A percentile compares a stretch with the other conserved stretches of the same genome.
phyloP scores from a whole-genome alignment of 768 basidiomycete genomes.

The Suillus decipiens region DNA sequence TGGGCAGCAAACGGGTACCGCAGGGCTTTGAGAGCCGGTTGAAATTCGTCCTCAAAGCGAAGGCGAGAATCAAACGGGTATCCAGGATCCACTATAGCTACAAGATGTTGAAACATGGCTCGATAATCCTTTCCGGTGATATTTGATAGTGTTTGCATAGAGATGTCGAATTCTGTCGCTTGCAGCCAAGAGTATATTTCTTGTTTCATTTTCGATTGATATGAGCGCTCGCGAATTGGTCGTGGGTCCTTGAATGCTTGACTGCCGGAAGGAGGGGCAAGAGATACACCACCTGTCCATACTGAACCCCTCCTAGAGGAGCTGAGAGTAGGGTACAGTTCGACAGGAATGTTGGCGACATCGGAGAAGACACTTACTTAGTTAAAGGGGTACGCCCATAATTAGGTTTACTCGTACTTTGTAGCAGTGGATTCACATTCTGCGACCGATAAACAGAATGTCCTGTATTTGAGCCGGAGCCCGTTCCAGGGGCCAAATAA shows the following conservation, averaged over 20 bases:
- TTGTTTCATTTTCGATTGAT: conserved; percentile 73
- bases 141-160: conserved; percentile 65
- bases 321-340: conserved; percentile 31
- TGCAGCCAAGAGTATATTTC: conserved; percentile 76
- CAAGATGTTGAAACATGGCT: conserved; percentile 78
- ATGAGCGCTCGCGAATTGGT: conserved; percentile 74
- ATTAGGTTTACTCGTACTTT: conserved; percentile 66
- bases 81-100: conserved; percentile 68
- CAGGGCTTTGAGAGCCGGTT: conserved; percentile 69
- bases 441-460: conserved; percentile 73
- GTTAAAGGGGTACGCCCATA: conserved; percentile 76
- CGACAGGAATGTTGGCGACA: conserved; percentile 11
- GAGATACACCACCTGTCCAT: conserved; percentile 57
- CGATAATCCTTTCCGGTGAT: conserved; percentile 89
- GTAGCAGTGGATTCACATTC: conserved; percentile 64
- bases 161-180: conserved; percentile 63
- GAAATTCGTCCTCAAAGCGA: conserved; percentile 82
- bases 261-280: conserved; percentile 48
- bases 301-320: conserved; percentile 77
- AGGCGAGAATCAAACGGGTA: conserved; percentile 56
- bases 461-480: conserved; percentile 53
- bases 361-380: conserved; percentile 42
- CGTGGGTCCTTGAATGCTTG: conserved; percentile 72
- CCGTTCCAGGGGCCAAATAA: conserved; percentile 40
- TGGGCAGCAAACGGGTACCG: conserved; percentile 80